These are phyloP conservation scores for Suhomyces sp. DNA, from an alignment of 805 yeast genomes.

Conservation along the genomic window DNA sequence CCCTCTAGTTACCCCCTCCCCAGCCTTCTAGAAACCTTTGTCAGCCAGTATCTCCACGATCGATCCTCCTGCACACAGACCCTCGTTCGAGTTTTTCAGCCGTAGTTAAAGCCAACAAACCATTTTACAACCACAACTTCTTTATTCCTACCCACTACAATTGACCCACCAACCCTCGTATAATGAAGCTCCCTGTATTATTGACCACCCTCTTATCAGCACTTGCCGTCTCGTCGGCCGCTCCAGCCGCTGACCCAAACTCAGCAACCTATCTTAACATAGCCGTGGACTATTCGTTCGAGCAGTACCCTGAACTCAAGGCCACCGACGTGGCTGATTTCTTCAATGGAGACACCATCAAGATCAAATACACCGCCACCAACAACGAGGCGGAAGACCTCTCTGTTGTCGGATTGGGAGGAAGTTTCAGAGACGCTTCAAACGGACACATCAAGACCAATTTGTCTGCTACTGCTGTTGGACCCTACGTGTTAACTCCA, in stretches of 20 bases:
- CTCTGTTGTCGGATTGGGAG: slow-evolving; percentile 67
- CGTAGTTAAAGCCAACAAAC: too few relatives aligned
- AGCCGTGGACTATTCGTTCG: slow-evolving; percentile 48
- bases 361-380: slow-evolving; percentile 50
- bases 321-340: slow-evolving; percentile 43
- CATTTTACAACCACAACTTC: too few relatives aligned
- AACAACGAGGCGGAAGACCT: slow-evolving; percentile 54
- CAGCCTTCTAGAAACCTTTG: too few relatives aligned
- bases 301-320: slow-evolving; percentile 41
- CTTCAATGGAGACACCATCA: slow-evolving; percentile 51
- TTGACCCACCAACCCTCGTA: too few relatives aligned
- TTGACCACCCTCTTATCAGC: too few relatives aligned
- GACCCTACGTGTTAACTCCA: slow-evolving; percentile 53
- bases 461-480: slow-evolving; percentile 62
- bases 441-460: slow-evolving; percentile 55
- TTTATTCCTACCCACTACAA: too few relatives aligned
- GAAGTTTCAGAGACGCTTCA: slow-evolving; percentile 56
- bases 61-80: too few relatives aligned
- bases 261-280: slow-evolving; percentile 33
- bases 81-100: too few relatives aligned
- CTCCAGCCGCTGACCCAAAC: slow-evolving; percentile 11
- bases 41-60: too few relatives aligned
- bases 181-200: too few relatives aligned
- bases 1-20: too few relatives aligned
- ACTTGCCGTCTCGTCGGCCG: slow-evolving; percentile 10